Percentiles rank a stretch among this genome's conserved stretches.
Conservation (phyloP, 2,329 filamentous ascomycete genomes). For the Pseudohalonectria lignicola region DNA sequence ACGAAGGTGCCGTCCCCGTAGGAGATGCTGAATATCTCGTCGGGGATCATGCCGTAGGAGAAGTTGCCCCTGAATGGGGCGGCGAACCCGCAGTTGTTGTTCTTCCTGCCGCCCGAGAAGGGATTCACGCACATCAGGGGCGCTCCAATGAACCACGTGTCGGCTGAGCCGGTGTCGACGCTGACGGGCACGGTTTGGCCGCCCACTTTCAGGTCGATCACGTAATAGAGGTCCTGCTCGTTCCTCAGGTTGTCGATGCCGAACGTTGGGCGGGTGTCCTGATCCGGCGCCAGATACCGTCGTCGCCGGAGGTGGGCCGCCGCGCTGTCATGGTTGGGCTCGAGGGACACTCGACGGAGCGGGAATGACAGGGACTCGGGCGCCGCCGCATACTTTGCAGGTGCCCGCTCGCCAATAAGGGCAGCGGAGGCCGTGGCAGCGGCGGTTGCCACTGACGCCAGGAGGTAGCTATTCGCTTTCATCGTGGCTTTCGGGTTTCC, state of each 20-base stretch:
- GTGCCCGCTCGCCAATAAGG: background rate
- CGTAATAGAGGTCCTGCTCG: conserved; percentile 15
- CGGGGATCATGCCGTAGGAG: conserved; percentile 16
- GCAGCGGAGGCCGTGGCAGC: background rate
- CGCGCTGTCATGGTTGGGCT: background rate
- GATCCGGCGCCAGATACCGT: background rate
- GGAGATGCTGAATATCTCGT: conserved; percentile 27
- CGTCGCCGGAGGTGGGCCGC: background rate
- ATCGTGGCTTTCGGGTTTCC: no score
- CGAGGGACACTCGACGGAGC: background rate
- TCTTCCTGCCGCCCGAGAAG: conserved; percentile 3
- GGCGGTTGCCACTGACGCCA: no score
- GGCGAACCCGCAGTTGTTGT: conserved; percentile 13
- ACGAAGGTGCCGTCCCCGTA: conserved; percentile 31
- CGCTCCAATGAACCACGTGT: conserved; percentile 14
- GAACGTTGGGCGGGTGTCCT: background rate
- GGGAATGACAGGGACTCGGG: background rate
- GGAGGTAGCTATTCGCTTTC: no score
- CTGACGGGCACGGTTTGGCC: conserved; percentile 13
- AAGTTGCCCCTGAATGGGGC: conserved; percentile 19
- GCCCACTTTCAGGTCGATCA: conserved; percentile 14
- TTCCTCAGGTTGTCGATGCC: conserved; percentile 33
- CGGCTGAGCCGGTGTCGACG: conserved; percentile 17
- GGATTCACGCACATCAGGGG: conserved; percentile 11
- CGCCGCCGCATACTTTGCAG: background rate